Percentiles rank a stretch among this genome's conserved stretches.
Conservation (phyloP, 2,329 filamentous ascomycete genomes). For the Fusarium burgessii region DNA sequence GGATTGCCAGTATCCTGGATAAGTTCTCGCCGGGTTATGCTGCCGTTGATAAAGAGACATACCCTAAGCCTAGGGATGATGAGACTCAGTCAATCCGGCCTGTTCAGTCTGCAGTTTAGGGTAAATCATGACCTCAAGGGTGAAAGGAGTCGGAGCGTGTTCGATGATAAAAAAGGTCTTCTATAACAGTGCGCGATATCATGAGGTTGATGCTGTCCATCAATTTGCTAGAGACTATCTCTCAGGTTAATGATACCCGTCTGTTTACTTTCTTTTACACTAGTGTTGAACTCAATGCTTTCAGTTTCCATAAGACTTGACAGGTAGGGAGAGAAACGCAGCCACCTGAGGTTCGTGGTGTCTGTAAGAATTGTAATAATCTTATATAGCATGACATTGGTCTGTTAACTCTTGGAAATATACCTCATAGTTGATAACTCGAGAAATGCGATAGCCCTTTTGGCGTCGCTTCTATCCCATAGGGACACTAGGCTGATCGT, state of each 20-base stretch:
- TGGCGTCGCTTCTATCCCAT: neutral
- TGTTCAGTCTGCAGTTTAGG: neutral
- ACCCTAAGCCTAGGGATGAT: conserved; percentile 44
- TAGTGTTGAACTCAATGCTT: neutral
- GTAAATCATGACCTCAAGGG: neutral
- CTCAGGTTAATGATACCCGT: neutral
- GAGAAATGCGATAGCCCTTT: too few species aligned
- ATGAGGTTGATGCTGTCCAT: neutral
- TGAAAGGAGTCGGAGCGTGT: neutral
- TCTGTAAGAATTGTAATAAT: neutral
- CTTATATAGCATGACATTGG: too few species aligned
- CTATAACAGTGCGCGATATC: neutral
- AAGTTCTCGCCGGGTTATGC: conserved; percentile 51
- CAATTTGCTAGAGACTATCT: neutral
- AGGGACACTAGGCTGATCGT: neutral
- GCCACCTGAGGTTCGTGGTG: neutral
- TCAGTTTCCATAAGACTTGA: neutral
- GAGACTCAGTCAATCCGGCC: neutral
- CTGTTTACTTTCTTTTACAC: neutral
- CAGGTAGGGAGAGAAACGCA: neutral
- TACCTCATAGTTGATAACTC: too few species aligned
- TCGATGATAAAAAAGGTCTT: neutral
- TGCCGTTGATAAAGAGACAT: conserved; percentile 47
- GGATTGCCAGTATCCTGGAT: conserved; percentile 50
- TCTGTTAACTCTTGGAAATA: neutral